Evolutionary conservation across 257 asterid species (phyloP).

Genomic region (Cynanchum wilfordii): DNA sequence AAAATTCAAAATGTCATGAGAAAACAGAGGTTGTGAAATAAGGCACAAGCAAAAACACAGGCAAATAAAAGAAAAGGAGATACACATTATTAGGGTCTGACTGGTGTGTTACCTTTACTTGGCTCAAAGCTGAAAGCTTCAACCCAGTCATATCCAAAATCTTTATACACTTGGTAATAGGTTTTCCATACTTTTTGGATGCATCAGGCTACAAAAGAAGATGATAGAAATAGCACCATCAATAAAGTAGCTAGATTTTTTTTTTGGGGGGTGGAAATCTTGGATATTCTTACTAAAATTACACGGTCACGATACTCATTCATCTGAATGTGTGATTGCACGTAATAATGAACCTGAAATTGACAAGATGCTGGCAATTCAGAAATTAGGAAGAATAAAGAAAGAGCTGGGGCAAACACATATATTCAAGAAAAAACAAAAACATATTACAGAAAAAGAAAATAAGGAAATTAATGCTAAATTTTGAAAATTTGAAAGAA

Average conservation of each 20-base stretch:
- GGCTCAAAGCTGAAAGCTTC: constrained; percentile 80
- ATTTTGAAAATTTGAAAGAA: background rate
- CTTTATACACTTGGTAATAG: constrained; percentile 72
- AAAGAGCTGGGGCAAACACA: background rate
- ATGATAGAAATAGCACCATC: background rate
- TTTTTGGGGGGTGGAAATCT: no score
- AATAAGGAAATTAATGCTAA: background rate
- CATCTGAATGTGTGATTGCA: constrained; percentile 95
- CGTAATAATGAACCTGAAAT: constrained; percentile 67
- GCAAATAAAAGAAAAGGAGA: background rate
- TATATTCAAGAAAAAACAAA: background rate
- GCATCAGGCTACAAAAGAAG: constrained; percentile 57
- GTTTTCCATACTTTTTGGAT: constrained; percentile 49
- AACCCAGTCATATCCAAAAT: constrained; percentile 88
- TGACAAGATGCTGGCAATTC: background rate
- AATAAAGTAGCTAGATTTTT: constrained; percentile 19
- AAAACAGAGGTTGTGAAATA: background rate
- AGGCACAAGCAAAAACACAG: background rate
- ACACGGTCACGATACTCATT: constrained; percentile 96
- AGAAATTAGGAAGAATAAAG: background rate
- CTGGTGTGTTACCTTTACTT: constrained; percentile 54
- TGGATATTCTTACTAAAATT: constrained; percentile 50
- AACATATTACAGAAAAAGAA: background rate
- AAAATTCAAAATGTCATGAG: background rate
- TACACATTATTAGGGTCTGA: background rate